Percentiles rank a stretch among this genome's conserved stretches.
Evolutionary conservation across 176 grass and related monocot genomes (phyloP).

Genomic region (Poa pratensis): DNA sequence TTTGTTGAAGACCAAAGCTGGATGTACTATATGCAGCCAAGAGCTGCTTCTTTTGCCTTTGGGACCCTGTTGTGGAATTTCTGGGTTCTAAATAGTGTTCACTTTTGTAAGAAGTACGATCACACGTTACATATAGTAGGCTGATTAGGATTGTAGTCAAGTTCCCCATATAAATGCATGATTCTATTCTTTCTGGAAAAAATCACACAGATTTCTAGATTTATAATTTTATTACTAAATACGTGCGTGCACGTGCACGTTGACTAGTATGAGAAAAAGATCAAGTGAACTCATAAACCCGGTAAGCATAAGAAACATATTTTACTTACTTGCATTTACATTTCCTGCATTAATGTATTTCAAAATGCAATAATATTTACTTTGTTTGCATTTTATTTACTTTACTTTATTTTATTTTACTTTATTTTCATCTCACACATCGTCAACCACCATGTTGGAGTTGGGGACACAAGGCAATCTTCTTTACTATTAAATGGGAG

Average conservation of each 20-base stretch:
- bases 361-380: too few relatives aligned
- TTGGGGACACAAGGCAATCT: too few relatives aligned
- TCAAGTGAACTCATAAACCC: neutral
- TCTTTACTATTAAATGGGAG: too few relatives aligned
- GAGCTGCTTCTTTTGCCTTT: slow-evolving; percentile 5
- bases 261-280: neutral
- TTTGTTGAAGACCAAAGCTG: too few relatives aligned
- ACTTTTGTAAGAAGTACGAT: neutral
- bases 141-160: neutral
- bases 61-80: neutral
- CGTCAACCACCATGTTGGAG: too few relatives aligned
- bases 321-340: too few relatives aligned
- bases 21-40: neutral
- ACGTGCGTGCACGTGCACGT: too few relatives aligned
- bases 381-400: too few relatives aligned
- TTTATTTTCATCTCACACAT: too few relatives aligned
- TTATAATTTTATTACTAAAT: neutral
- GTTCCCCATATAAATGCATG: slow-evolving; percentile 14
- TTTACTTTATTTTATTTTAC: too few relatives aligned
- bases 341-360: too few relatives aligned
- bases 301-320: neutral
- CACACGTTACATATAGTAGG: neutral
- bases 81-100: neutral
- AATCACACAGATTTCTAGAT: neutral
- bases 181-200: slow-evolving; percentile 15